Percentiles rank a stretch among this genome's conserved stretches.
Evolutionary conservation across 441 rosid species (phyloP).

Genomic region (Aquilaria agallochum): DNA sequence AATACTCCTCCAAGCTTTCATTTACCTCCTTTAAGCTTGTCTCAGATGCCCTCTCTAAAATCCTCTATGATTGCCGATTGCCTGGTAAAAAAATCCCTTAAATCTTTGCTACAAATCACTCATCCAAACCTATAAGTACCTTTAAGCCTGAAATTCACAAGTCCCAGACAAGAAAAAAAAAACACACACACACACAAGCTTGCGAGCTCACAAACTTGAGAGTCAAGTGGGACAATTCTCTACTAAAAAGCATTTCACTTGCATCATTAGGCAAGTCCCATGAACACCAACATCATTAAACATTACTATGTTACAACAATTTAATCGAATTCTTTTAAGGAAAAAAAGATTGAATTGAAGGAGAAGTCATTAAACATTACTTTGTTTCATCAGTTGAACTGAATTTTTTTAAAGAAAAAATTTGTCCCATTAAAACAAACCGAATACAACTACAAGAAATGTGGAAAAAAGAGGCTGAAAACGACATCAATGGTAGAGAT

Average conservation of each 20-base stretch:
- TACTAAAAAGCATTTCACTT: conserved; percentile 31
- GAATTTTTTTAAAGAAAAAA: no score
- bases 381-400: no score
- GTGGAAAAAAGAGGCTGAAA: conserved; percentile 37
- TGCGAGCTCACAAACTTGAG: no score
- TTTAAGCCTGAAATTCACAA: conserved; percentile 37
- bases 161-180: conserved; percentile 43
- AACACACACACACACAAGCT: no score
- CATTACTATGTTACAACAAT: background rate
- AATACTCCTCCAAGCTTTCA: conserved; percentile 62
- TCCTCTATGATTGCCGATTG: conserved; percentile 41
- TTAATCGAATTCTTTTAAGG: background rate
- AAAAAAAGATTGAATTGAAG: conserved; percentile 47
- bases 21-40: conserved; percentile 53
- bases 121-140: conserved; percentile 50
- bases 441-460: conserved; percentile 16
- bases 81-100: conserved; percentile 49
- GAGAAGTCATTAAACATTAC: no score
- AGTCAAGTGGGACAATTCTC: no score
- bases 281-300: conserved; percentile 22
- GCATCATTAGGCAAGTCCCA: conserved; percentile 65
- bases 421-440: no score
- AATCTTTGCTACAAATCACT: conserved; percentile 60
- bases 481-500: conserved; percentile 13
- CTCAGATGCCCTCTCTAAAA: conserved; percentile 49